Percentiles rank a stretch among this genome's conserved stretches.
Evolutionary conservation across 1,284 basidiomycete genomes (phyloP).

Genomic region (Cutaneotrichosporon sp.): DNA sequence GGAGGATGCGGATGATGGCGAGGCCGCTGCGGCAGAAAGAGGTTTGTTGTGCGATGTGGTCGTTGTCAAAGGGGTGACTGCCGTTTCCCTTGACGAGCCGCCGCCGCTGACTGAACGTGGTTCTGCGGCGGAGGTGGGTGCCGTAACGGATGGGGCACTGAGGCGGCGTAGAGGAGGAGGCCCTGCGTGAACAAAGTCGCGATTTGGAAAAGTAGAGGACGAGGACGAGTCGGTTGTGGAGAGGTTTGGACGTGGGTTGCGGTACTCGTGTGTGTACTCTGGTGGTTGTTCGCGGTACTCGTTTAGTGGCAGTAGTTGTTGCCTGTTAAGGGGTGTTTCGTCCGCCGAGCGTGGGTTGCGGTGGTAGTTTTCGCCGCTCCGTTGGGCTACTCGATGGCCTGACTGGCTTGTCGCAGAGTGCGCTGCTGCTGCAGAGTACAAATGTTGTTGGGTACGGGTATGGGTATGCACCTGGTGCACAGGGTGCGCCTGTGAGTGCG

Average conservation of each 20-base stretch:
- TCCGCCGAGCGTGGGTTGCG: background rate
- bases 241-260: too few species aligned
- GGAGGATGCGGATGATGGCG: constrained; percentile 1
- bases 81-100: too few species aligned
- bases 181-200: constrained; percentile 11
- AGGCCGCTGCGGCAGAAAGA: too few species aligned
- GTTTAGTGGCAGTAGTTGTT: background rate
- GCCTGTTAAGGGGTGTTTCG: background rate
- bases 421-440: background rate
- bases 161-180: constrained; percentile 15
- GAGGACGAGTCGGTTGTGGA: background rate
- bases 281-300: background rate
- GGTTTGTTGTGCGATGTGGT: background rate
- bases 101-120: too few species aligned
- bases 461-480: background rate
- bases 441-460: background rate
- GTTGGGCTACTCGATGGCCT: background rate
- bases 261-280: too few species aligned
- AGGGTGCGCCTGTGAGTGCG: constrained; percentile 2
- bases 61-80: too few species aligned
- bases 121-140: background rate
- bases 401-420: too few species aligned
- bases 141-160: constrained; percentile 4
- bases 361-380: constrained; percentile 1
- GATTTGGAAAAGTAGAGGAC: background rate